Conservation (phyloP, 371 early-diverging fungal genomes). For the Apophysomyces sp. region DNA sequence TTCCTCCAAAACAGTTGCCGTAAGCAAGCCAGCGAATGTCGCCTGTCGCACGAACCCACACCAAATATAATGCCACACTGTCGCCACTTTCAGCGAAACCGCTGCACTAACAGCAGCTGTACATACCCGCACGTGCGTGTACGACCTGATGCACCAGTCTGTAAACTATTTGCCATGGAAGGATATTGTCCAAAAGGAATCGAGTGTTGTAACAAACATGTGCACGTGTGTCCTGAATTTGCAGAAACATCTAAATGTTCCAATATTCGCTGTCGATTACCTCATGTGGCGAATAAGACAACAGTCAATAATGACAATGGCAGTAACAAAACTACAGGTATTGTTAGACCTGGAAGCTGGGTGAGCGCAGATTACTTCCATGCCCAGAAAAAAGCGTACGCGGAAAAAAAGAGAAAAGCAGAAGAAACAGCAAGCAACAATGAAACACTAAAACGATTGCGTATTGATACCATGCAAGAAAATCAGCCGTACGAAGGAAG, state of each 20-base stretch:
- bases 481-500: not conserved
- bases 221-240: conserved; percentile 62
- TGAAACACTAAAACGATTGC: conserved; percentile 4
- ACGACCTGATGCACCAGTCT: conserved; percentile 54
- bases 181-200: conserved; percentile 56
- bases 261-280: conserved; percentile 56
- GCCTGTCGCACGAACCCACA: conserved; percentile 50
- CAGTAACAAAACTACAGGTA: conserved; percentile 20
- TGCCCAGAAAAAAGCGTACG: conserved; percentile 22
- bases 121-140: conserved; percentile 53
- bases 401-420: conserved; percentile 15
- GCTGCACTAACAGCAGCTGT: conserved; percentile 49
- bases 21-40: conserved; percentile 33
- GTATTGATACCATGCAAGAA: conserved; percentile 5
- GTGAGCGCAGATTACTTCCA: conserved; percentile 31
- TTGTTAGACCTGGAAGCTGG: conserved; percentile 34
- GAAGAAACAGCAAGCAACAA: conserved; percentile 2
- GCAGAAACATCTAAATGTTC: conserved; percentile 53
- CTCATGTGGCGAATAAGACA: conserved; percentile 50
- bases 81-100: conserved; percentile 51
- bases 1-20: conserved; percentile 48
- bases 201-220: conserved; percentile 51
- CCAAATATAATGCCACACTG: conserved; percentile 55
- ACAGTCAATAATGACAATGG: conserved; percentile 13
- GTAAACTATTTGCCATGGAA: conserved; percentile 55